phyloP scores from a whole-genome alignment of 768 basidiomycete genomes.

The Lactarius psammicola region DNA sequence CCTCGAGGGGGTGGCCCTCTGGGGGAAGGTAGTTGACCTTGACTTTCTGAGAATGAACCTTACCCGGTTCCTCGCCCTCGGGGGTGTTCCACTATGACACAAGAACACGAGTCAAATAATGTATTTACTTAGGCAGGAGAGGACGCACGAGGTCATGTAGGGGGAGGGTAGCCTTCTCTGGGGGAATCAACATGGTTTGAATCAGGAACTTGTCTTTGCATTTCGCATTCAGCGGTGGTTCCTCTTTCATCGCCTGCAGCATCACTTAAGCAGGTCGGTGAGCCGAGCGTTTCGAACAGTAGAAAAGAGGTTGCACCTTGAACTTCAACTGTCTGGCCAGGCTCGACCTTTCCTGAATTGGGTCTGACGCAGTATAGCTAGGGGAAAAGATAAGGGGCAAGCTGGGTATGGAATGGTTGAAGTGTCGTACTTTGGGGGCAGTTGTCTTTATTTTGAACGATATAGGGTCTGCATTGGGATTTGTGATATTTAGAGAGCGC shows the following conservation, averaged over 20 bases:
- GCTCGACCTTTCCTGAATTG: constrained; percentile 95
- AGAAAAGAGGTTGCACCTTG: constrained; percentile 48
- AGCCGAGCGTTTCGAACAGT: constrained; percentile 6
- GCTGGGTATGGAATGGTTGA: background rate
- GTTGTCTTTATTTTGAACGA: constrained; percentile 99
- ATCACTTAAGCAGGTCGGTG: constrained; percentile 59
- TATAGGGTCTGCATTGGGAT: constrained; percentile 83
- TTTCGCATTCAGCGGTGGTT: constrained; percentile 84
- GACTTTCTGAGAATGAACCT: constrained; percentile 92
- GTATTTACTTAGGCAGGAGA: constrained; percentile 21
- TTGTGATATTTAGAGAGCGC: constrained; percentile 78
- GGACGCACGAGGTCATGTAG: constrained; percentile 80
- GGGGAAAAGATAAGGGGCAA: constrained; percentile 13
- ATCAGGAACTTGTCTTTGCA: constrained; percentile 99
- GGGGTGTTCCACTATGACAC: constrained; percentile 57
- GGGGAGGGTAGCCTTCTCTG: constrained; percentile 78
- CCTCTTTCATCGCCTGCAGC: constrained; percentile 94
- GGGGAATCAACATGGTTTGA: constrained; percentile 89
- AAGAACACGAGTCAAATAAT: constrained; percentile 1
- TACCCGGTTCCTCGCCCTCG: constrained; percentile 54
- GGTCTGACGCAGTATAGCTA: constrained; percentile 95
- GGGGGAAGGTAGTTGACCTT: constrained; percentile 86
- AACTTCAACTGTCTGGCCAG: constrained; percentile 91
- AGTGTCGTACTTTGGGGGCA: constrained; percentile 77
- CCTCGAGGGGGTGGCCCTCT: constrained; percentile 82